Conservation (phyloP, 768 basidiomycete species). For the Naganishia antarctica region DNA sequence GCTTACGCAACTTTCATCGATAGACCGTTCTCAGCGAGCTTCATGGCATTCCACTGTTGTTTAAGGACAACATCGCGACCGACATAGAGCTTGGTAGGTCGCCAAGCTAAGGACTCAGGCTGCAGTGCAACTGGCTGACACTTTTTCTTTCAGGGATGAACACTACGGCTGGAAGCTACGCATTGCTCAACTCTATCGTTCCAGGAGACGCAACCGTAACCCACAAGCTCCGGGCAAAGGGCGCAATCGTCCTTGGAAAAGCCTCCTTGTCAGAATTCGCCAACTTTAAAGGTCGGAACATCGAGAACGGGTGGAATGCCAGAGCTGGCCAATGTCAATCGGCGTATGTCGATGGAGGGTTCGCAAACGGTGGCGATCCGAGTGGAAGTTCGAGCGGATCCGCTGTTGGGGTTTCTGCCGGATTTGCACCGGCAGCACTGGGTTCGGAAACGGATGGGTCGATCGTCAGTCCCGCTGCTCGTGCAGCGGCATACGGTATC, state of each 20-base stretch:
- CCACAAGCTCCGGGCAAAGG: constrained; percentile 20
- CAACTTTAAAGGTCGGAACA: constrained; percentile 24
- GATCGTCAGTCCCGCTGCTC: not conserved
- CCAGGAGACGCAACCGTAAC: constrained; percentile 31
- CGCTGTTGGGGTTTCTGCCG: constrained; percentile 18
- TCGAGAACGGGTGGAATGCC: constrained; percentile 37
- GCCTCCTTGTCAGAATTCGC: constrained; percentile 10
- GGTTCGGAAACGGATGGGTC: constrained; percentile 21
- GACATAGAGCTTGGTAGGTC: constrained; percentile 32
- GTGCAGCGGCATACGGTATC: constrained; percentile 32
- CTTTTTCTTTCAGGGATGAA: constrained; percentile 29
- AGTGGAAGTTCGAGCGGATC: constrained; percentile 31
- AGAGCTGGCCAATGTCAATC: constrained; percentile 37
- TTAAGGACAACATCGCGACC: constrained; percentile 43
- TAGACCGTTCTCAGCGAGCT: constrained; percentile 26
- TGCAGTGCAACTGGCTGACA: too few species aligned
- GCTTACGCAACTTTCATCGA: not conserved
- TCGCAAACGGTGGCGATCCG: constrained; percentile 34
- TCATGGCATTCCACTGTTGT: constrained; percentile 41
- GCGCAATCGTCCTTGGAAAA: constrained; percentile 14
- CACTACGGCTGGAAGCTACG: constrained; percentile 38
- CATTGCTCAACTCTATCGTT: constrained; percentile 28
- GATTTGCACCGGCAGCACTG: constrained; percentile 18
- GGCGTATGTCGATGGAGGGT: constrained; percentile 38
- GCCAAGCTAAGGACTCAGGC: too few species aligned